These are phyloP conservation scores for Uncinocarpus reesii DNA, from an alignment of 2,329 filamentous ascomycete genomes.

Conservation along the genomic window DNA sequence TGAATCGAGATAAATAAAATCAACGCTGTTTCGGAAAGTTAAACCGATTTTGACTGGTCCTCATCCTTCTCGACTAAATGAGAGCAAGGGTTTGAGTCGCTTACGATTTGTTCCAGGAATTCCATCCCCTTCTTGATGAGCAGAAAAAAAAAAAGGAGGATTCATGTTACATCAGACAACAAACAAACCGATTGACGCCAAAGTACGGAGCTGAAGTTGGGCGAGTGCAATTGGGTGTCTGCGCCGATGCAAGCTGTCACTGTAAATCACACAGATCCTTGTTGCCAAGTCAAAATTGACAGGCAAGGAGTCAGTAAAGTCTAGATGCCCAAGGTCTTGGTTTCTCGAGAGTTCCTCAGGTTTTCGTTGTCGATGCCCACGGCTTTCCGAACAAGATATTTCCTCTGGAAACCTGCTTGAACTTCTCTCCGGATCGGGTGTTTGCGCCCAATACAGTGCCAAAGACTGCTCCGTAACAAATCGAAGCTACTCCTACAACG, in stretches of 20 bases:
- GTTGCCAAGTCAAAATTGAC: neutral
- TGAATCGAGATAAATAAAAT: neutral
- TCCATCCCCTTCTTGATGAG: neutral
- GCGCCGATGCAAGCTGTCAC: neutral
- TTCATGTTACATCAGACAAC: slow-evolving; percentile 3
- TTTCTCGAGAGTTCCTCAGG: neutral
- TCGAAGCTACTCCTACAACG: no score
- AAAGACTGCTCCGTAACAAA: no score
- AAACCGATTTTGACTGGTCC: no score
- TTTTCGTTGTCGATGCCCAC: no score
- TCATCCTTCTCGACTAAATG: no score
- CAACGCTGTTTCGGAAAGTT: neutral
- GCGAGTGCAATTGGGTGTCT: neutral
- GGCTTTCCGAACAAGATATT: no score
- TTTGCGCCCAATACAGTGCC: no score
- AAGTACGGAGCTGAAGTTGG: neutral
- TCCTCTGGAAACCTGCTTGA: no score
- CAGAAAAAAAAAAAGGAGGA: neutral
- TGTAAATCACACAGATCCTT: slow-evolving; percentile 1
- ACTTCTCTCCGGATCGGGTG: no score
- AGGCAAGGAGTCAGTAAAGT: neutral
- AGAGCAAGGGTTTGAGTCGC: no score
- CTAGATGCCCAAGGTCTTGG: neutral
- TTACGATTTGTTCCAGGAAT: neutral
- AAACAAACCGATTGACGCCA: neutral